These are phyloP conservation scores for Fraxinus ornus DNA, from an alignment of 305 asterid species.

Conservation along the genomic window DNA sequence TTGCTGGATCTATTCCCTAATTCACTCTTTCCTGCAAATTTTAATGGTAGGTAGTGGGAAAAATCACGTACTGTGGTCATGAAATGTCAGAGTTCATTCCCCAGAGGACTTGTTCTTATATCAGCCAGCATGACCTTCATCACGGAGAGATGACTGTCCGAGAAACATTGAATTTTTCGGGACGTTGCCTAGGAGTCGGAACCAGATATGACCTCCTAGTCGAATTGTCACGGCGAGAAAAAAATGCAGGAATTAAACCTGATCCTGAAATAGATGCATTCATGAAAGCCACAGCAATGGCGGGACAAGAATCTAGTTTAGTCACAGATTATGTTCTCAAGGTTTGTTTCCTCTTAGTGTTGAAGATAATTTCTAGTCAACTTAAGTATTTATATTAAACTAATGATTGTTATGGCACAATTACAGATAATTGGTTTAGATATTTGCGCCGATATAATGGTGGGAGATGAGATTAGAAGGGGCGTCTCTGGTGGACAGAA, in stretches of 20 bases:
- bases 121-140: constrained; percentile 94
- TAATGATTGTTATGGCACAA: constrained; percentile 4
- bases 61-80: constrained; percentile 84
- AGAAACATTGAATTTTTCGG: constrained; percentile 81
- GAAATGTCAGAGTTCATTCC: constrained; percentile 79
- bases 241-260: constrained; percentile 82
- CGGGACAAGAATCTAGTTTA: constrained; percentile 86
- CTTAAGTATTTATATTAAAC: neutral
- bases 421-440: constrained; percentile 88
- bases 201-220: constrained; percentile 85
- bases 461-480: constrained; percentile 88
- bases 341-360: constrained; percentile 43
- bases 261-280: constrained; percentile 90
- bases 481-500: constrained; percentile 99
- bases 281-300: constrained; percentile 89
- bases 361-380: neutral
- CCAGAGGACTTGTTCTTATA: constrained; percentile 90
- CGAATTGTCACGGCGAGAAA: constrained; percentile 81
- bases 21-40: constrained; percentile 3
- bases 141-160: constrained; percentile 96
- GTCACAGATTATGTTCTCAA: constrained; percentile 84
- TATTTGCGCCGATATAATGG: constrained; percentile 84
- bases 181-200: constrained; percentile 95
- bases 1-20: neutral
- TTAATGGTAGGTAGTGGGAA: constrained; percentile 56